phyloP scores from a whole-genome alignment of 305 asterid genomes.

The Ruellia speciosa region DNA sequence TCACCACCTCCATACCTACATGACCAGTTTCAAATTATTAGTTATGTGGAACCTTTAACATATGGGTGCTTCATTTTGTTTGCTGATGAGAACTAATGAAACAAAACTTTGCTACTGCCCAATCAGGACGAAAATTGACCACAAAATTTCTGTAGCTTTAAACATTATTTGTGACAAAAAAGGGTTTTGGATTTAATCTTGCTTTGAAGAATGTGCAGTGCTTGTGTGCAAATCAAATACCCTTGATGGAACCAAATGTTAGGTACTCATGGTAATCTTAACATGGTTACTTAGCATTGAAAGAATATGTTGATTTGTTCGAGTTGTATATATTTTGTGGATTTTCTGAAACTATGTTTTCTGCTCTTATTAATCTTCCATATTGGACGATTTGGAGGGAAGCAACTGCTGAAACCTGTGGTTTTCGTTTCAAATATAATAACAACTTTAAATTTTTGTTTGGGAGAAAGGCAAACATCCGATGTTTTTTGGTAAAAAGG shows the following conservation, averaged over 20 bases:
- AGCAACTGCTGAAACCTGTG: no score
- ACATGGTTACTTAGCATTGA: background rate
- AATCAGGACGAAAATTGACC: no score
- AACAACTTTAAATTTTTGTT: no score
- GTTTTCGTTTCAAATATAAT: no score
- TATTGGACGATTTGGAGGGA: background rate
- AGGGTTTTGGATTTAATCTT: no score
- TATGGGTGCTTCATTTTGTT: background rate
- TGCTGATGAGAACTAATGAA: background rate
- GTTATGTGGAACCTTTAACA: background rate
- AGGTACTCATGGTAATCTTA: background rate
- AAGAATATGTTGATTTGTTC: background rate
- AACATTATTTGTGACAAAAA: no score
- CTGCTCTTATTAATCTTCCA: conserved; percentile 1
- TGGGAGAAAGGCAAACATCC: no score
- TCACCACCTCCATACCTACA: background rate
- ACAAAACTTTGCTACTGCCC: background rate
- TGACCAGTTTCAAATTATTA: conserved; percentile 10
- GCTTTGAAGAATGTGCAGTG: no score
- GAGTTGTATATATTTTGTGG: background rate
- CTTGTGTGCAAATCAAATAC: no score
- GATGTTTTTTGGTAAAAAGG: no score
- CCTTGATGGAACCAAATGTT: background rate
- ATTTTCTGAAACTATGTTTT: conserved; percentile 1
- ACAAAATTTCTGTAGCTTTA: no score